phyloP scores from a whole-genome alignment of 768 basidiomycete species.

The Mycena haematopus region DNA sequence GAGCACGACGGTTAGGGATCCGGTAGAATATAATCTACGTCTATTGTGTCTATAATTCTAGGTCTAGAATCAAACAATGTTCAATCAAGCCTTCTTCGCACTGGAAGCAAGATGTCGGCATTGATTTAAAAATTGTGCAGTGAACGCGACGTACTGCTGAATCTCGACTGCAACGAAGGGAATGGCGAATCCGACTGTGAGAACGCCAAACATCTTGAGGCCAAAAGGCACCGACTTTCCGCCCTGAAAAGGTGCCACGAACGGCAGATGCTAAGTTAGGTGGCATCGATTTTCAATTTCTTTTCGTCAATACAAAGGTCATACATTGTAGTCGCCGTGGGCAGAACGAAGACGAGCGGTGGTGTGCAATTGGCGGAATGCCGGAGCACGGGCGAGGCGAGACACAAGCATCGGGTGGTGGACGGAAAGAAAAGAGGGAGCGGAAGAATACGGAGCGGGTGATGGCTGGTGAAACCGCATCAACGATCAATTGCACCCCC shows the following conservation, averaged over 20 bases:
- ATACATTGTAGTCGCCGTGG: conserved; percentile 66
- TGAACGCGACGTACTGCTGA: conserved; percentile 62
- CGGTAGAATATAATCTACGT: conserved; percentile 24
- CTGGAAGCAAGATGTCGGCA: conserved; percentile 8
- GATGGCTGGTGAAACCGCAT: neutral
- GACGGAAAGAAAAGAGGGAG: neutral
- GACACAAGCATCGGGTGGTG: conserved; percentile 45
- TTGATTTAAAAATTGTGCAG: conserved; percentile 1
- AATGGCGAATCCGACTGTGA: conserved; percentile 65
- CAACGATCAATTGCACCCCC: neutral
- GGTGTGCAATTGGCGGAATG: conserved; percentile 43
- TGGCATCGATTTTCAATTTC: conserved; percentile 17
- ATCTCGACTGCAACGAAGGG: conserved; percentile 67
- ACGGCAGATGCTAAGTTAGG: conserved; percentile 57
- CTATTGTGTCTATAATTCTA: conserved; percentile 30
- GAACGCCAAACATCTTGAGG: conserved; percentile 52
- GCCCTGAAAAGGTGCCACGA: conserved; percentile 54
- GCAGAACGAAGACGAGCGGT: conserved; percentile 51
- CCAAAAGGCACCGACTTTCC: conserved; percentile 35
- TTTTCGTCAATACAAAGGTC: conserved; percentile 21
- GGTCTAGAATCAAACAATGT: conserved; percentile 3
- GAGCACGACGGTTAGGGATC: conserved; percentile 9
- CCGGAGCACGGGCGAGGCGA: conserved; percentile 47
- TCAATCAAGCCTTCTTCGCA: conserved; percentile 22
- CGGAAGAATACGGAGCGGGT: neutral